These are phyloP conservation scores for Ambrosia hybrid DNA, from an alignment of 140 eudicot species.

Conservation along the genomic window DNA sequence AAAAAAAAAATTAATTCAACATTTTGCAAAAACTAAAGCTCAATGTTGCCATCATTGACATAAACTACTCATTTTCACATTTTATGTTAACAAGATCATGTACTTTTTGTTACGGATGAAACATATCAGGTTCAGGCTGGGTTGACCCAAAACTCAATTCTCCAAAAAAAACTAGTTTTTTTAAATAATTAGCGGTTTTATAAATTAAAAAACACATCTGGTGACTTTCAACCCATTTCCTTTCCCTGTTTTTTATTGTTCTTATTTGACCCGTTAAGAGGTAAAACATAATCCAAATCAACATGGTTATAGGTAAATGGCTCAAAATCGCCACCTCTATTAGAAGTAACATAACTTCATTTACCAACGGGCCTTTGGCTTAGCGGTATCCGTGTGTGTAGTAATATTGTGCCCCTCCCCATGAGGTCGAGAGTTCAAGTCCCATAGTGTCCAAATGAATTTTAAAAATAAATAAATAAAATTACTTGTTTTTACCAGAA, in stretches of 20 bases:
- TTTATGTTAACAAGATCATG: background rate
- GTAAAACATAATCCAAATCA: background rate
- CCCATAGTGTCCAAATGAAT: too few species aligned
- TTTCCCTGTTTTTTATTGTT: background rate
- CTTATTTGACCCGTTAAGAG: background rate
- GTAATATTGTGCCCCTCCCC: too few species aligned
- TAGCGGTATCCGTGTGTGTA: too few species aligned
- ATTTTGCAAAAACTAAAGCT: slow-evolving; percentile 1
- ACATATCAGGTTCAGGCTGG: background rate
- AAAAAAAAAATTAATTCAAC: background rate
- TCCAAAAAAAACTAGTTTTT: background rate
- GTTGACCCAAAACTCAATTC: slow-evolving; percentile 1
- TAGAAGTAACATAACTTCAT: background rate
- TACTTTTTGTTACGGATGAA: background rate
- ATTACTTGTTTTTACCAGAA: slow-evolving; percentile 56
- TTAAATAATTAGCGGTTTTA: background rate
- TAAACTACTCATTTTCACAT: background rate
- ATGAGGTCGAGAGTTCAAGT: too few species aligned
- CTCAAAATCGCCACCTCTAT: background rate
- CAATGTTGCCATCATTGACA: background rate
- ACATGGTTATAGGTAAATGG: background rate
- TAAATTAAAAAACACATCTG: background rate
- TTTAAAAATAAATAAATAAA: background rate
- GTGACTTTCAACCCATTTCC: slow-evolving; percentile 13
- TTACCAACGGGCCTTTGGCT: background rate